Base-by-base conservation (phyloP, 73 alveolate species). In the Paramecium primaurelia region DNA sequence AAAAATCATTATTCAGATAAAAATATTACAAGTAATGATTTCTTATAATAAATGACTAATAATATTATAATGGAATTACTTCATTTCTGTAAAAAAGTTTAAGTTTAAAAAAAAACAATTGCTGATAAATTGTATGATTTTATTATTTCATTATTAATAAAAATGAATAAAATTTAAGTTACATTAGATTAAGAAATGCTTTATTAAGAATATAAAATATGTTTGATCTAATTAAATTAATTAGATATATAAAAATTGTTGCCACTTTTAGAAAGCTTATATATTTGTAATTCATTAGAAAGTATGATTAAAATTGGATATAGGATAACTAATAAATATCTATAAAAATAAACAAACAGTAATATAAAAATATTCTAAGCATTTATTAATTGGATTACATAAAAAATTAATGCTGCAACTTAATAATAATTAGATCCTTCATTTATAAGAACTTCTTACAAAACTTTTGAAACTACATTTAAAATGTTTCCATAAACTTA, bases 41-140 rank as follows among this genome's bases (percentile, higher is more conserved):
- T 75, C 18, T 75, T 75, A 75, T 42, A 75, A 37, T 20, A 75
- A 75, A 38, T 75, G 60, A 75, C 88, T 3, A 75, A 38, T 6
- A 75, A 38, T 42, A 10, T 75, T 1, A 42, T 75, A 10, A 36
- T 38, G 60, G 88, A 75, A 38, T 22, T 75, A 18, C 14, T 38
- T 12, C 30, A 75, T 16, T 75, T 75, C 60, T 38, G 68, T 38
- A 75, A 75, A 28, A 75, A 75, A 18, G 58, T 75, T 7, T 42
- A 34, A 75, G 58, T 75, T 3, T 75, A 22, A 12, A 75, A 75
- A 22, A 75, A 75, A 75, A 9, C 44, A 36, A 75, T 75, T 38
- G 60, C 88, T 12, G 88, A 75, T 75, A 75, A 75, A 75, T 36
- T 75, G n/a, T 38, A 75, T 75, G 88, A 75, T 18, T 42, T 75